Evolutionary conservation across 2,329 filamentous ascomycete species (phyloP), one percentile per base, ranked within the genome.

Genomic region (Sclerotinia spermophila): DNA sequence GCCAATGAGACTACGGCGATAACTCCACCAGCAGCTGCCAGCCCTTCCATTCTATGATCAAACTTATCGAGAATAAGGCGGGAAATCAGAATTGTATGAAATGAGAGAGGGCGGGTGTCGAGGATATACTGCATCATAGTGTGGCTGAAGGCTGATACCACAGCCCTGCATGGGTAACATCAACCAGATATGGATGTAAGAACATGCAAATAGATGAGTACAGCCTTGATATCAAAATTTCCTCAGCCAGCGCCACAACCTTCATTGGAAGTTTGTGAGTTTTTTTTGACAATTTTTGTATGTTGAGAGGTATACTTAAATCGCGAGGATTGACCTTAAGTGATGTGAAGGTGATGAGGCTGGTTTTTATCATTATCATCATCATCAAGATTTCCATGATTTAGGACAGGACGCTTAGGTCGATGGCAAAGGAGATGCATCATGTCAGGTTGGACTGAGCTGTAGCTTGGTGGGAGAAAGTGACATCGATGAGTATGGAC

Each of bases 171-270:
- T 58, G 55, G 24, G 33, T 38, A 58, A 0, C 2, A 35, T 24
- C 33, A 5, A 17, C 48, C 48, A 27, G 5, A 56, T 1, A 33
- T 33, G 10, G 19, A 5, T 24, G 53, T 13, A 38, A 58, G 33
- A 38, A 58, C 2, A 21, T n/a, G 1, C 21, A 24, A 58, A n/a
- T 2, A 2, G 24, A 0, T 2, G 13, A 24, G 0, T n/a, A 24
- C 2, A n/a, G 38, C 30, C 38, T 58, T 38, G 19, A 35, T n/a
- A n/a, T 1, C 19, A 13, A 1, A 1, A 19, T 6, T 15, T 58
- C 30, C 2, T 35, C 21, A 17, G 55, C 55, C 33, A 38, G 30
- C 2, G 19, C 33, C 1, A 1, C 55, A 35, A 38, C 33, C 55
- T 58, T 24, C 33, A 15, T 24, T 38, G 2, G 21, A 5, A 58